phyloP scores from a whole-genome alignment of 257 asterid species.

The Solanum pinnatisectum region DNA sequence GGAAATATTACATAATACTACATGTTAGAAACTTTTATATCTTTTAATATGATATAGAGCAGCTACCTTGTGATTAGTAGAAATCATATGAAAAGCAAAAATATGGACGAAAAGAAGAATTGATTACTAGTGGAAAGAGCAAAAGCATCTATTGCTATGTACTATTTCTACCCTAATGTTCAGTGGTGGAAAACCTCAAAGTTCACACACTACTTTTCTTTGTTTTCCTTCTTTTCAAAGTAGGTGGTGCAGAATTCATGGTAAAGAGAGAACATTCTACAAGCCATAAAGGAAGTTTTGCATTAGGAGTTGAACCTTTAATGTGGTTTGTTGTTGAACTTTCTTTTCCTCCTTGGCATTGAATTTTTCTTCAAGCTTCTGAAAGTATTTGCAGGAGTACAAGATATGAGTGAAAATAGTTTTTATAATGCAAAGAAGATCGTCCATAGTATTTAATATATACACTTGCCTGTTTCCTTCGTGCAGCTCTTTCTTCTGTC shows the following conservation, averaged over 20 bases:
- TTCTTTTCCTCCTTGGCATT: slow-evolving; percentile 46
- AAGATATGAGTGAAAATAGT: background rate
- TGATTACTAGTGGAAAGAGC: background rate
- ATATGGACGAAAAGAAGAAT: background rate
- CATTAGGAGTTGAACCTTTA: slow-evolving; percentile 37
- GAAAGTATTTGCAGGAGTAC: slow-evolving; percentile 1
- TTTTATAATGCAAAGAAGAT: background rate
- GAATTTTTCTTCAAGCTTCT: slow-evolving; percentile 94
- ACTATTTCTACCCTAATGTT: background rate
- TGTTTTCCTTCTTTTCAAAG: background rate
- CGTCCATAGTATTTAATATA: background rate
- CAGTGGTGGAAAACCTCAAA: background rate
- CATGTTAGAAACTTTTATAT: background rate
- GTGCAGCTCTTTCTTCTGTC: slow-evolving; percentile 83
- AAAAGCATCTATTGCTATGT: background rate
- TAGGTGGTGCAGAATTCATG: background rate
- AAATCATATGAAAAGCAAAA: background rate
- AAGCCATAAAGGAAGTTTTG: background rate
- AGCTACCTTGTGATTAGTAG: background rate
- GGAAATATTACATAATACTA: background rate
- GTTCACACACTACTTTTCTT: background rate
- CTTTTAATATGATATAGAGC: background rate
- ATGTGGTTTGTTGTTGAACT: slow-evolving; percentile 43
- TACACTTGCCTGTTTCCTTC: slow-evolving; percentile 71
- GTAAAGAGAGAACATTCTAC: background rate